Evolutionary conservation across 1,284 basidiomycete genomes (phyloP).

Genomic region (Neonothopanus nambi): DNA sequence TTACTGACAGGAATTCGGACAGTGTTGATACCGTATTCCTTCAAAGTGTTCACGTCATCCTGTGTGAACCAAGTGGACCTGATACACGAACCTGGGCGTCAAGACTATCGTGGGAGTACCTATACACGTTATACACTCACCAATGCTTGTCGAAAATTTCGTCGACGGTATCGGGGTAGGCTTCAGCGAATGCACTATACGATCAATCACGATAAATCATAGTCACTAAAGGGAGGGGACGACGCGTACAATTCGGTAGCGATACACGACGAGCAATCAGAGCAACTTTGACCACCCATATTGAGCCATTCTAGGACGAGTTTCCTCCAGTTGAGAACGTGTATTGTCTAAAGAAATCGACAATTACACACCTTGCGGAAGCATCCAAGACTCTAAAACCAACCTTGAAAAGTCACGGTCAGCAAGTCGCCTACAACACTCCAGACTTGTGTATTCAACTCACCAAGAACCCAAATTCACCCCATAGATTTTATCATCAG

Average conservation of each 20-base stretch:
- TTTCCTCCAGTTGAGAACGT: too few relatives aligned
- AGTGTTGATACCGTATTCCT: slow-evolving; percentile 62
- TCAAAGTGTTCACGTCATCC: slow-evolving; percentile 54
- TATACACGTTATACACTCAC: slow-evolving; percentile 30
- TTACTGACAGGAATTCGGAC: slow-evolving; percentile 68
- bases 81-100: slow-evolving; percentile 9
- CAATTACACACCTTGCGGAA: slow-evolving; percentile 47
- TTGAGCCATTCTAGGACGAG: slow-evolving; percentile 57
- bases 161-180: slow-evolving; percentile 61
- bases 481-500: slow-evolving; percentile 56
- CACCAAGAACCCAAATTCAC: slow-evolving; percentile 67
- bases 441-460: slow-evolving; percentile 16
- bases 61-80: slow-evolving; percentile 75
- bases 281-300: slow-evolving; percentile 64
- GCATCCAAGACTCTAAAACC: slow-evolving; percentile 68
- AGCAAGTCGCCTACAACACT: neutral
- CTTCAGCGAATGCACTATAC: slow-evolving; percentile 53
- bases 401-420: slow-evolving; percentile 40
- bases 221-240: neutral
- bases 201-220: slow-evolving; percentile 4
- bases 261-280: slow-evolving; percentile 56
- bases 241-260: slow-evolving; percentile 57
- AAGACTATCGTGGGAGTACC: neutral
- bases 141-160: slow-evolving; percentile 63
- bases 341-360: too few relatives aligned